Conservation (phyloP, 371 early-diverging fungal species). For the Syncephalastrum sp. region DNA sequence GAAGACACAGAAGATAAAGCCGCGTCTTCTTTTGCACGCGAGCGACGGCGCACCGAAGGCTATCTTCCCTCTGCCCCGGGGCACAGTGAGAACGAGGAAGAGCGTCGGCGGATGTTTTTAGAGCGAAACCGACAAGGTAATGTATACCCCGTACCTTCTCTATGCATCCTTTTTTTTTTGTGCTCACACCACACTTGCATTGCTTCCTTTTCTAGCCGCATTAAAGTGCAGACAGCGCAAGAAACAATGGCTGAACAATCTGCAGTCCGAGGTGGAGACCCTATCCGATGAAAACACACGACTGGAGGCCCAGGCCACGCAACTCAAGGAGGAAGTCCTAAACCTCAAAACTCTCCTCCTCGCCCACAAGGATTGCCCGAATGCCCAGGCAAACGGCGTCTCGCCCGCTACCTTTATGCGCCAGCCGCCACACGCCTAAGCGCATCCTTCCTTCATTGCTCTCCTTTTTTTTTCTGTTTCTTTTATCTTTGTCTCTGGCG, state of each 20-base stretch:
- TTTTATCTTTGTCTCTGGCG: too few relatives aligned
- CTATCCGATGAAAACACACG: slow-evolving; percentile 50
- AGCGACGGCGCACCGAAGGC: too few relatives aligned
- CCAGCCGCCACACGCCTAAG: too few relatives aligned
- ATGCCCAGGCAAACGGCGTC: slow-evolving; percentile 27
- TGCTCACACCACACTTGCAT: not conserved
- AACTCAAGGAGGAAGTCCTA: slow-evolving; percentile 52
- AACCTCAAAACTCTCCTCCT: slow-evolving; percentile 54
- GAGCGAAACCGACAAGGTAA: slow-evolving; percentile 77
- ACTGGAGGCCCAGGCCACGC: slow-evolving; percentile 40
- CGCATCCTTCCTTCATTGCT: too few relatives aligned
- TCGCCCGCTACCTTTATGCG: too few relatives aligned
- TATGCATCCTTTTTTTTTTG: slow-evolving; percentile 9
- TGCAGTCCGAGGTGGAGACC: slow-evolving; percentile 58
- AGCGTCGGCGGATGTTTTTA: slow-evolving; percentile 65
- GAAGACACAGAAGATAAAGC: too few relatives aligned
- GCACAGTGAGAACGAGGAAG: slow-evolving; percentile 35
- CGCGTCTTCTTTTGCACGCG: too few relatives aligned
- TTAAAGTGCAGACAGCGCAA: slow-evolving; percentile 72
- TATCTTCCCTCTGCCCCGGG: too few relatives aligned
- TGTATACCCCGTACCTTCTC: not conserved
- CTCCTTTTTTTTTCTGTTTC: too few relatives aligned
- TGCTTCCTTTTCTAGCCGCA: slow-evolving; percentile 45
- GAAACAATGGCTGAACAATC: slow-evolving; percentile 56
- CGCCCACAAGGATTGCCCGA: slow-evolving; percentile 55